Conservation (phyloP, 2,329 filamentous ascomycete genomes). For the Cladobotryum mycophilum region DNA sequence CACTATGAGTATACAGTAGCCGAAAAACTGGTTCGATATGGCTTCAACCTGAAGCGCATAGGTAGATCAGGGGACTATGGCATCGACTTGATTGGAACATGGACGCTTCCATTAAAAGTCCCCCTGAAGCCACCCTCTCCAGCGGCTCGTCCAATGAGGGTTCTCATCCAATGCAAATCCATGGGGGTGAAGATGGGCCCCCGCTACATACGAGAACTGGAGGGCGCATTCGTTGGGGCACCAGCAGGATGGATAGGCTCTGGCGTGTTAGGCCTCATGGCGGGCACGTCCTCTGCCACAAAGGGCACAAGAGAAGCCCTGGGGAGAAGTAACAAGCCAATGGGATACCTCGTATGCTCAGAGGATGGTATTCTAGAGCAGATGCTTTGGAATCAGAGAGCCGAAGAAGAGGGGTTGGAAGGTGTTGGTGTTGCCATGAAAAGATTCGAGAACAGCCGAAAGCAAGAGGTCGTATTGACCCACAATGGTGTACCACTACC, state of each 20-base stretch:
- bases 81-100: conserved; percentile 68
- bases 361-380: conserved; percentile 54
- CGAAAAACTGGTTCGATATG: conserved; percentile 48
- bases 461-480: conserved; percentile 43
- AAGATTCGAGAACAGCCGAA: conserved; percentile 27
- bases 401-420: conserved; percentile 55
- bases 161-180: conserved; percentile 65
- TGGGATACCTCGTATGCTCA: conserved; percentile 64
- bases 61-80: conserved; percentile 64
- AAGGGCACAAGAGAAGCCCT: conserved; percentile 72
- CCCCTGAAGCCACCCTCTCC: background rate
- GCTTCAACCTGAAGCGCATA: conserved; percentile 59
- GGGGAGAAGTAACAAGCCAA: conserved; percentile 58
- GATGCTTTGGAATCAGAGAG: conserved; percentile 65
- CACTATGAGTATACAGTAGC: conserved; percentile 69
- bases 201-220: conserved; percentile 63
- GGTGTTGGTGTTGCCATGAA: conserved; percentile 48
- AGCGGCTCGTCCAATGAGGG: conserved; percentile 32
- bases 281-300: conserved; percentile 63
- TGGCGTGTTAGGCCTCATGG: conserved; percentile 64
- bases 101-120: conserved; percentile 44
- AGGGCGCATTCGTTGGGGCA: conserved; percentile 69
- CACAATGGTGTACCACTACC: conserved; percentile 35
- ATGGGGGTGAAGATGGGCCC: conserved; percentile 48
- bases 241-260: conserved; percentile 64